A percentile compares a stretch with the other conserved stretches of the same genome.
These are phyloP conservation scores for Syzygium aromaticum DNA, from an alignment of 345 rosid species.

Conservation along the genomic window DNA sequence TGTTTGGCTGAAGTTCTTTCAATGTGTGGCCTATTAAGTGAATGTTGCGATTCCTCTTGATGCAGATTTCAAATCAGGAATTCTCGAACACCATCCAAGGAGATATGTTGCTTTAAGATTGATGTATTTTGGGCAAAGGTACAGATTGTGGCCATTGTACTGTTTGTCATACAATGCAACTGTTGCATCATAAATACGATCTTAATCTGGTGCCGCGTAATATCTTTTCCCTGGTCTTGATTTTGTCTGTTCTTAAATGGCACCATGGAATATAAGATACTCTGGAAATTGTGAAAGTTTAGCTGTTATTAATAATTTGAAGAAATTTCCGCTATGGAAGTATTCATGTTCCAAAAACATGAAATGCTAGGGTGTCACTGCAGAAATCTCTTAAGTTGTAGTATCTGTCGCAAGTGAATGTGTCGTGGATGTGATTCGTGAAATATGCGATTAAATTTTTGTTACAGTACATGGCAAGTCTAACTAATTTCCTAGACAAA, in stretches of 20 bases:
- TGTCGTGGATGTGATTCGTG: not conserved
- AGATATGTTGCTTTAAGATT: constrained; percentile 77
- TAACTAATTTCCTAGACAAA: not conserved
- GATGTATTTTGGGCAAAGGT: constrained; percentile 95
- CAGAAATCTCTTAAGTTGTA: not conserved
- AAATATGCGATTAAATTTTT: not conserved
- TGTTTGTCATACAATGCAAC: not conserved
- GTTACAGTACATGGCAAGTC: not conserved
- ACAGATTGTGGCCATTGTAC: not conserved
- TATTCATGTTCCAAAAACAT: not conserved
- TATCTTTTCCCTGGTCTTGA: not conserved
- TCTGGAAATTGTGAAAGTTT: not conserved
- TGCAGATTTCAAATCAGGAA: constrained; percentile 10
- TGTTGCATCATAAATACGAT: not conserved
- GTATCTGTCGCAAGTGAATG: not conserved
- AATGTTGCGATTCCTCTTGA: not conserved
- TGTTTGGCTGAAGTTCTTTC: not conserved
- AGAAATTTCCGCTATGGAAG: not conserved
- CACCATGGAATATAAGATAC: not conserved
- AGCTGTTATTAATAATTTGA: not conserved
- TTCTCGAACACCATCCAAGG: constrained; percentile 26
- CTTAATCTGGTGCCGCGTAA: not conserved
- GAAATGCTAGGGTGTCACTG: not conserved
- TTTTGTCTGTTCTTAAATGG: not conserved
- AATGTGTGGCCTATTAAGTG: not conserved